Base-by-base conservation (phyloP, 75 land plant species). In the Picea sitchensis region DNA sequence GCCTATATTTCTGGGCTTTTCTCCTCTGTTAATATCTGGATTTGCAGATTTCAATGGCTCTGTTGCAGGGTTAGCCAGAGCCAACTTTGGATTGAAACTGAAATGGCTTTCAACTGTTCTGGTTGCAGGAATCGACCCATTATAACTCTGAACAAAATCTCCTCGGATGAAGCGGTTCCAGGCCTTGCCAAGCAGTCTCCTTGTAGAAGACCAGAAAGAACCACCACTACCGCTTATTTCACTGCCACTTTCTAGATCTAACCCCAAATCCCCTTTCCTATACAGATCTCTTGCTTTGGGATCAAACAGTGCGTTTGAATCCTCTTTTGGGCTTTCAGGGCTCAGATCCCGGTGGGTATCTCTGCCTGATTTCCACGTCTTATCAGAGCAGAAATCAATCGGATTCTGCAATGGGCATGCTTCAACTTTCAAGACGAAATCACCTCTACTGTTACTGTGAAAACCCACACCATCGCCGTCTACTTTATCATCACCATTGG, bases 171-270 rank as follows among this genome's bases (percentile, higher is more conserved):
- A 41, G n/a, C 11, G 20, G 36, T 71, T 44, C 2, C 8, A 38
- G 41, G 71, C 41, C 18, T 34, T 67, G 41, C 71, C 71, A 2
- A 71, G 44, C 1, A 71, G 54, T 34, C 23, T 41, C 13, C 9
- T 71, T 71, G 73, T 15, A 71, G 73, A 71, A 41, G 21, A n/a
- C 73, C 73, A 71, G 36, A 71, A 41, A 71, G 23, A 32, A 21
- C 1, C 51, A 44, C 0, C 73, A 17, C 54, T 41, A 36, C 9
- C 21, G 15, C 41, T 18, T 1, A 69, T 41, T 41, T 69, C 21
- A 21, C 47, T 41, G 41, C 73, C 73, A 69, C 18, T 17, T 69
- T 69, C 73, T 69, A 69, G 51, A 69, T 69, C 73, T 38, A 38
- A n/a, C 5, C 47, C 73, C 47, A 4, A 20, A 38, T 41, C 73